Evolutionary conservation across 1,139 yeast genomes (phyloP).

Genomic region (Suhomyces taliae): DNA sequence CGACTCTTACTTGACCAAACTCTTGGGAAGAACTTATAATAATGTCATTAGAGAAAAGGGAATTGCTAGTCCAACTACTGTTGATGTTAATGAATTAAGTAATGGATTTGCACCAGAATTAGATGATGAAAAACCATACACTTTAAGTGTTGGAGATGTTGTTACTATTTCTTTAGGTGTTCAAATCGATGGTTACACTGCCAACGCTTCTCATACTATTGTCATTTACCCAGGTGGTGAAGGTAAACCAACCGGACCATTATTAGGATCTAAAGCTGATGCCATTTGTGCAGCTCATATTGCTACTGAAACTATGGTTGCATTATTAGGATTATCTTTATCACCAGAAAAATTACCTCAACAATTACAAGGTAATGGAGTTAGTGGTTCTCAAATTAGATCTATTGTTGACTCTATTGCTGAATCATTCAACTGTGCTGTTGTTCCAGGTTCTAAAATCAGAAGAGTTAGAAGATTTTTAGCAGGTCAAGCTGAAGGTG

Average conservation of each 20-base stretch:
- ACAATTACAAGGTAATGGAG: slow-evolving; percentile 32
- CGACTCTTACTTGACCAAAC: slow-evolving; percentile 65
- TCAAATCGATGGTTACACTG: slow-evolving; percentile 93
- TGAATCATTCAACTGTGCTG: slow-evolving; percentile 71
- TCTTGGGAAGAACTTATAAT: slow-evolving; percentile 55
- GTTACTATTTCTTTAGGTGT: slow-evolving; percentile 83
- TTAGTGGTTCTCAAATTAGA: slow-evolving; percentile 72
- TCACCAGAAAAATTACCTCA: slow-evolving; percentile 72
- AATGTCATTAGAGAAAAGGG: slow-evolving; percentile 74
- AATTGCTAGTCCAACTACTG: slow-evolving; percentile 85
- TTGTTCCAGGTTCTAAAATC: slow-evolving; percentile 89
- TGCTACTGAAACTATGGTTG: slow-evolving; percentile 79
- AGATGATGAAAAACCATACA: slow-evolving; percentile 56
- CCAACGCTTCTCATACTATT: slow-evolving; percentile 80
- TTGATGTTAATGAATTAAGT: slow-evolving; percentile 79
- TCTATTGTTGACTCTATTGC: slow-evolving; percentile 80
- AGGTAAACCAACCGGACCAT: slow-evolving; percentile 66
- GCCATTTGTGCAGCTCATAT: slow-evolving; percentile 86
- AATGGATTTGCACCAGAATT: slow-evolving; percentile 84
- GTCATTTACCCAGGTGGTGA: slow-evolving; percentile 73
- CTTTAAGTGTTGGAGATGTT: slow-evolving; percentile 74
- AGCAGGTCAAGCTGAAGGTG: slow-evolving; percentile 92
- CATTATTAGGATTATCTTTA: slow-evolving; percentile 70
- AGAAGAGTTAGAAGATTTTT: slow-evolving; percentile 89
- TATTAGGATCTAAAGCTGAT: slow-evolving; percentile 83